Percentiles rank a stretch among this genome's conserved stretches.
phyloP scores from a whole-genome alignment of 2,329 filamentous ascomycete genomes.

The Colletotrichum gloeosporioides region DNA sequence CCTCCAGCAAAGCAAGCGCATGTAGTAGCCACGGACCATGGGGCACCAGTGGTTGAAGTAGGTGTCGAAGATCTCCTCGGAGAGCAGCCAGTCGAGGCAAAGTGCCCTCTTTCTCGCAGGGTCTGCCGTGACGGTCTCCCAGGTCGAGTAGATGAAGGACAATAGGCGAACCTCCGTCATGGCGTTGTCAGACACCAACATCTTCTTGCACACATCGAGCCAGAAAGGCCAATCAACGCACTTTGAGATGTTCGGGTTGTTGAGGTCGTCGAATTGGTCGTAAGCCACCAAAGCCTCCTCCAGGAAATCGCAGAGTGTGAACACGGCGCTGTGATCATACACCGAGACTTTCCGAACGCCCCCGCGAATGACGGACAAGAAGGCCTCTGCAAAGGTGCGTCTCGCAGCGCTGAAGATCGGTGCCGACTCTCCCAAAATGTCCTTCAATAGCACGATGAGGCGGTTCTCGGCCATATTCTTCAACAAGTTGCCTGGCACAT shows the following conservation, averaged over 20 bases:
- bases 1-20: conserved; percentile 89
- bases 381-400: conserved; percentile 77
- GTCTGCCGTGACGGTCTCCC: conserved; percentile 74
- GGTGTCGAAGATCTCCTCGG: conserved; percentile 76
- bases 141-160: conserved; percentile 80
- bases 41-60: conserved; percentile 95
- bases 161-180: conserved; percentile 88
- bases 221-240: conserved; percentile 84
- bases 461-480: conserved; percentile 90
- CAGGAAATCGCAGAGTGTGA: conserved; percentile 89
- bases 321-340: conserved; percentile 84
- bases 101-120: conserved; percentile 71
- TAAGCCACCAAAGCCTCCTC: conserved; percentile 78
- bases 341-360: conserved; percentile 77
- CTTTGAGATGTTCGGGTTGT: conserved; percentile 36
- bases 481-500: conserved; percentile 71
- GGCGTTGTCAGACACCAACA: conserved; percentile 84
- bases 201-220: conserved; percentile 79
- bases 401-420: conserved; percentile 49
- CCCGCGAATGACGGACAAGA: conserved; percentile 75
- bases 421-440: conserved; percentile 67
- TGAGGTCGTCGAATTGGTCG: conserved; percentile 49
- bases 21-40: conserved; percentile 93
- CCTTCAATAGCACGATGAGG: conserved; percentile 80
- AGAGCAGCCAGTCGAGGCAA: conserved; percentile 77